Evolutionary conservation across 495 filamentous ascomycete genomes (phyloP).

Genomic region (Aspergillus steynii): DNA sequence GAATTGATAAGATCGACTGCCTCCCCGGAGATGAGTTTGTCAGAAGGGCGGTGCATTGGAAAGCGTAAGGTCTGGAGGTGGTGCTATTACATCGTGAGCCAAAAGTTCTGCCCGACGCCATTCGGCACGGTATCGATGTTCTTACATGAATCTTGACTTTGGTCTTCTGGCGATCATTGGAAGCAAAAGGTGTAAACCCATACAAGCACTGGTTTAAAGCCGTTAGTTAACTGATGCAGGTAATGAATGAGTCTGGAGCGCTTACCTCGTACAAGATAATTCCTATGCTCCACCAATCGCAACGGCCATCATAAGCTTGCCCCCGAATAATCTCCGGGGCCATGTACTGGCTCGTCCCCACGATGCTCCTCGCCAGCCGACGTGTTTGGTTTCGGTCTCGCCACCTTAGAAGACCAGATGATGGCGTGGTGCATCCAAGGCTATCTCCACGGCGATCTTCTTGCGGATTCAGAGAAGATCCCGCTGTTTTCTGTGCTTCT

Average conservation of each 20-base stretch:
- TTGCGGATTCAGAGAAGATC: conserved; percentile 5
- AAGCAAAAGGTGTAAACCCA: conserved; percentile 85
- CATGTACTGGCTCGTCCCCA: conserved; percentile 98
- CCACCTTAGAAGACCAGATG: conserved; percentile 64
- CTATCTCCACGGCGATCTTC: conserved; percentile 13
- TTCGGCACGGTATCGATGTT: conserved; percentile 4
- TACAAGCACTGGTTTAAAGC: conserved; percentile 66
- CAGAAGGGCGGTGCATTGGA: conserved; percentile 54
- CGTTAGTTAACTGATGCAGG: neutral
- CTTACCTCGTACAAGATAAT: conserved; percentile 84
- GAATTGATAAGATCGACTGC: conserved; percentile 73
- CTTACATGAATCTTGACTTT: conserved; percentile 78
- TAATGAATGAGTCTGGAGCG: neutral
- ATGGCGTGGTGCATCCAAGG: conserved; percentile 17
- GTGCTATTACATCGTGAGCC: conserved; percentile 36
- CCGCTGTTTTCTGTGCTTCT: conserved; percentile 41
- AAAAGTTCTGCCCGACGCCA: neutral
- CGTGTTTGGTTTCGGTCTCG: conserved; percentile 74
- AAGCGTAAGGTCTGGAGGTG: conserved; percentile 59
- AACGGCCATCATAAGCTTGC: conserved; percentile 82
- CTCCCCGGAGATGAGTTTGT: conserved; percentile 55
- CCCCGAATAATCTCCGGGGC: conserved; percentile 89
- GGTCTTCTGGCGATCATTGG: conserved; percentile 75
- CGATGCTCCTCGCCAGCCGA: conserved; percentile 76
- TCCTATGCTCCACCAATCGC: conserved; percentile 96